These are phyloP conservation scores for Trichoderma koningii DNA, from an alignment of 2,329 filamentous ascomycete genomes.

Conservation along the genomic window DNA sequence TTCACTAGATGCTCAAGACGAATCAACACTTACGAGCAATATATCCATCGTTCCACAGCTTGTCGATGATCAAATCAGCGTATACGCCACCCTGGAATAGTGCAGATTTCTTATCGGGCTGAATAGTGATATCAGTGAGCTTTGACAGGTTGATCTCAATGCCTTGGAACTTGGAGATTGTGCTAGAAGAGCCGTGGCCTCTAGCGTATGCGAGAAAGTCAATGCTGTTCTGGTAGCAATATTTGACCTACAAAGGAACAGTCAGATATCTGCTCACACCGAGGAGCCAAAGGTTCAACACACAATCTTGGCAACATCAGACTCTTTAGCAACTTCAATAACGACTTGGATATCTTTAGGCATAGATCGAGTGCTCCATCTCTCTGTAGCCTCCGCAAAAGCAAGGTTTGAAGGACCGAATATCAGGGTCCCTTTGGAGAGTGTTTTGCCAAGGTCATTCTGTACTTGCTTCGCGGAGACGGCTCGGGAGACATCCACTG, in stretches of 20 bases:
- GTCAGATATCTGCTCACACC: neutral
- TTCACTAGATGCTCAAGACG: neutral
- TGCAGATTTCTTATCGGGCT: neutral
- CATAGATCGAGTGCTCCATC: constrained; percentile 10
- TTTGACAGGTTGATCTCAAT: constrained; percentile 4
- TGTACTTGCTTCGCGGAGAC: neutral
- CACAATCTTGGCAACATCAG: constrained; percentile 2
- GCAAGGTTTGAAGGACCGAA: constrained; percentile 2
- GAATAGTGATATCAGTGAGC: neutral
- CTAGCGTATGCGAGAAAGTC: neutral
- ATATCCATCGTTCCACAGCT: neutral
- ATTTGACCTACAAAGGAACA: neutral
- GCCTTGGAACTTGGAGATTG: constrained; percentile 6
- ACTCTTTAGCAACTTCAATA: constrained; percentile 2
- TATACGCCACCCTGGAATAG: constrained; percentile 5
- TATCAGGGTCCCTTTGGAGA: neutral
- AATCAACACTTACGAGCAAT: neutral
- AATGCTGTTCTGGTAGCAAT: constrained; percentile 3
- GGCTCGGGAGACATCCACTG: neutral
- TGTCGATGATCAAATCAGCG: neutral
- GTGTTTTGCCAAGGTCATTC: neutral
- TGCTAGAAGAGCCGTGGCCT: neutral
- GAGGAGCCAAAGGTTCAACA: neutral
- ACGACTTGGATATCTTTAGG: constrained; percentile 3
- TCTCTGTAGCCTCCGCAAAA: constrained; percentile 2